These are phyloP conservation scores for Erigeron canadensis DNA, from an alignment of 129 eudicot genomes.

Conservation along the genomic window DNA sequence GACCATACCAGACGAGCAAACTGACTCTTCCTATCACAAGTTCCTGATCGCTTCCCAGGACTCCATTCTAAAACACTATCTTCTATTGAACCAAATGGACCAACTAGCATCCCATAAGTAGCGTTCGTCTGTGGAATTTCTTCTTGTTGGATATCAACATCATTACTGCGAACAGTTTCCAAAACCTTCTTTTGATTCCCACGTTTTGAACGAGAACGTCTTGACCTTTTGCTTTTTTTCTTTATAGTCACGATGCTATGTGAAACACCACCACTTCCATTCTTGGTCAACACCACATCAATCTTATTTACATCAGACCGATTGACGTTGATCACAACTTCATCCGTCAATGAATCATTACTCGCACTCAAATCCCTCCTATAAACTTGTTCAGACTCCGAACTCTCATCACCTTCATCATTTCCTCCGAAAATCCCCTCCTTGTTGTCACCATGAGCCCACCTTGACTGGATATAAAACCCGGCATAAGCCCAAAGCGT, in stretches of 20 bases:
- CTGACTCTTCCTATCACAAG: conserved; percentile 86
- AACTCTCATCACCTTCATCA: conserved; percentile 27
- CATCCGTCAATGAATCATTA: conserved; percentile 30
- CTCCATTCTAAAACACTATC: conserved; percentile 85
- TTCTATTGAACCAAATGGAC: conserved; percentile 88
- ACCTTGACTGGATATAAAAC: conserved; percentile 82
- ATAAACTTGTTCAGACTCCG: conserved; percentile 32
- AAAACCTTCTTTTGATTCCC: conserved; percentile 41
- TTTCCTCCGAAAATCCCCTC: conserved; percentile 72
- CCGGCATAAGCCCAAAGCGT: conserved; percentile 98
- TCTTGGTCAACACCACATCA: conserved; percentile 36
- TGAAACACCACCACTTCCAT: conserved; percentile 29
- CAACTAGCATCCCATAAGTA: conserved; percentile 80
- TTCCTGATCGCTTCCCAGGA: conserved; percentile 79
- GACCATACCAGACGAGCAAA: conserved; percentile 98
- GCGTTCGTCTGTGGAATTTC: conserved; percentile 66
- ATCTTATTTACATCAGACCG: conserved; percentile 32
- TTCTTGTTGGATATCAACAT: conserved; percentile 52
- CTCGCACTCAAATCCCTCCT: conserved; percentile 50
- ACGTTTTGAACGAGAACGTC: conserved; percentile 49
- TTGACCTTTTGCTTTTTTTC: conserved; percentile 56
- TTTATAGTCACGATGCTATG: conserved; percentile 34
- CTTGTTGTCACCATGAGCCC: conserved; percentile 94
- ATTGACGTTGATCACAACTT: conserved; percentile 25
- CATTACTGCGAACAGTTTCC: conserved; percentile 36